A percentile compares a stretch with the other conserved stretches of the same genome.
Evolutionary conservation across 371 early-diverging fungal genomes (phyloP).

Genomic region (Blakeslea trispora): DNA sequence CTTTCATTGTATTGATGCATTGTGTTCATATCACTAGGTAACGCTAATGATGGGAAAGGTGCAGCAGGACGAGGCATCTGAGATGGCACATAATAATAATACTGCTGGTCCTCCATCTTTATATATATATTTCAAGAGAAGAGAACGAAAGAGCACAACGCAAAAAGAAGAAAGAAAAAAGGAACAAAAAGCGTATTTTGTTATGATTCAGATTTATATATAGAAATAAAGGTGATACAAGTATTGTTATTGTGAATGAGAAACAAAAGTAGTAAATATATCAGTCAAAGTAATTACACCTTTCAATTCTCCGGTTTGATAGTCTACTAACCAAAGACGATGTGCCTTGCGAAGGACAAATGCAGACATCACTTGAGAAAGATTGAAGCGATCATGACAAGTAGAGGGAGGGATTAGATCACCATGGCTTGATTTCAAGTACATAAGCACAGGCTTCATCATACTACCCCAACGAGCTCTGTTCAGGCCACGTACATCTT

Average conservation of each 20-base stretch:
- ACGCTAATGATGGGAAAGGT: not conserved
- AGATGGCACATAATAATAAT: too few relatives aligned
- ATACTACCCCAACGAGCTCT: conserved; percentile 48
- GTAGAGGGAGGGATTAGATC: conserved; percentile 52
- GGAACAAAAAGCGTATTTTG: too few relatives aligned
- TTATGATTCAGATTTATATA: too few relatives aligned
- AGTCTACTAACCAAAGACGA: conserved; percentile 62
- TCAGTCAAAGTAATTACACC: conserved; percentile 54
- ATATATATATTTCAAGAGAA: too few relatives aligned
- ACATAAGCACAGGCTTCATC: conserved; percentile 48
- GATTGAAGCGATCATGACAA: conserved; percentile 56
- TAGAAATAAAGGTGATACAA: too few relatives aligned
- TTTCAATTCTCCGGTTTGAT: conserved; percentile 43
- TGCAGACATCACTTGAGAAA: conserved; percentile 61
- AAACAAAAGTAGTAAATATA: conserved; percentile 23
- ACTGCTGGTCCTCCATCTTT: too few relatives aligned
- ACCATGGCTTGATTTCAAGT: conserved; percentile 47
- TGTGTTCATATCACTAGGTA: not conserved
- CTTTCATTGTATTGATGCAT: not conserved
- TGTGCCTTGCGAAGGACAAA: conserved; percentile 54
- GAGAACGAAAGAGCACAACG: too few relatives aligned
- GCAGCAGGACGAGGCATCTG: not conserved
- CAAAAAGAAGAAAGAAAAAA: too few relatives aligned
- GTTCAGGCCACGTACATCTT: conserved; percentile 65
- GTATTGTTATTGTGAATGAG: conserved; percentile 8